Evolutionary conservation across 1,284 basidiomycete genomes (phyloP).

Genomic region (Heterobasidion annosum): DNA sequence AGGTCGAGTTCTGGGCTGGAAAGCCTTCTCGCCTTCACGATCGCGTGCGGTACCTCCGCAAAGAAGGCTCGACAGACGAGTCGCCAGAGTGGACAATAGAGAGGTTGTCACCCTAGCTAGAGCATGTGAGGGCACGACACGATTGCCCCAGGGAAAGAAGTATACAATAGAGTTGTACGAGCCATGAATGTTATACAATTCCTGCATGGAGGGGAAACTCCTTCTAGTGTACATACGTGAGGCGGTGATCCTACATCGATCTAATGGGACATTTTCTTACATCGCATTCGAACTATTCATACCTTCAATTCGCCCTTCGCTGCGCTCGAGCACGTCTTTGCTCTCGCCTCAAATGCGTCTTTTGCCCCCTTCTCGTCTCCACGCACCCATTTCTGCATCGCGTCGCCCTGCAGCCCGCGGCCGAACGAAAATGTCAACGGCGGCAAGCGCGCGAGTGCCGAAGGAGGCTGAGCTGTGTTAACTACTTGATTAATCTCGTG

Average conservation of each 20-base stretch:
- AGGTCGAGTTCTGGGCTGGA: slow-evolving; percentile 91
- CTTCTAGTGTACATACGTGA: background rate
- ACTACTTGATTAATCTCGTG: slow-evolving; percentile 27
- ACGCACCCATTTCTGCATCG: slow-evolving; percentile 34
- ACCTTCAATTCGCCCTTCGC: slow-evolving; percentile 19
- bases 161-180: background rate
- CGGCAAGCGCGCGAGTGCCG: slow-evolving; percentile 27
- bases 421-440: slow-evolving; percentile 41
- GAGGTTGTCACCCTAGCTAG: slow-evolving; percentile 56
- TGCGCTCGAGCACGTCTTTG: slow-evolving; percentile 32
- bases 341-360: slow-evolving; percentile 29
- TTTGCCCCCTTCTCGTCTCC: slow-evolving; percentile 32
- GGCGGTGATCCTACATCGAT: too few species aligned
- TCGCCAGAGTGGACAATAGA: slow-evolving; percentile 63
- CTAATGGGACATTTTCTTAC: background rate
- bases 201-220: too few species aligned
- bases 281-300: background rate
- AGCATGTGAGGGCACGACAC: background rate
- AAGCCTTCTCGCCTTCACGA: slow-evolving; percentile 88
- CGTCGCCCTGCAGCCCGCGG: slow-evolving; percentile 37
- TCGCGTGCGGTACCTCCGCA: slow-evolving; percentile 71
- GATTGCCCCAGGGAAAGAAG: background rate
- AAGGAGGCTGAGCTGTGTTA: slow-evolving; percentile 20
- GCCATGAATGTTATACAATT: too few species aligned
- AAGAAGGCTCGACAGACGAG: slow-evolving; percentile 39